A percentile compares a stretch with the other conserved stretches of the same genome.
Evolutionary conservation across 768 basidiomycete genomes (phyloP).

Genomic region (Amanita polypyramis): DNA sequence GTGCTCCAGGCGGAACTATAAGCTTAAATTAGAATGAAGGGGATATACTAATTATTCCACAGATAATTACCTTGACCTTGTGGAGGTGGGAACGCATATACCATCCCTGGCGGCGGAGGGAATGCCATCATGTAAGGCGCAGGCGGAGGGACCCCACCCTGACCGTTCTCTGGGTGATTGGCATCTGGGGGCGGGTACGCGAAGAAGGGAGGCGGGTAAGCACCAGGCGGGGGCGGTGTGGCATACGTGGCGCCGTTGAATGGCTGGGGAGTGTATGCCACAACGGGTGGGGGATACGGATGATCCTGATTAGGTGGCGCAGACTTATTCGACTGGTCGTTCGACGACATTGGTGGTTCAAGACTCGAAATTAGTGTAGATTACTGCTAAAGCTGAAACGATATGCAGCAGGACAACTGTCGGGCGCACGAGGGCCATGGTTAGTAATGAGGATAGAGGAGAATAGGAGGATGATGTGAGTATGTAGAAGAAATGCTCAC

Average conservation of each 20-base stretch:
- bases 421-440: conserved; percentile 6
- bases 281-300: conserved; percentile 21
- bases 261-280: conserved; percentile 21
- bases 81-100: conserved; percentile 32
- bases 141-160: conserved; percentile 21
- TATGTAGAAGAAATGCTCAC: conserved; percentile 29
- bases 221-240: conserved; percentile 23
- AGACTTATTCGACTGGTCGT: conserved; percentile 24
- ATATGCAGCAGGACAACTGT: background rate
- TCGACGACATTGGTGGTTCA: conserved; percentile 15
- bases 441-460: conserved; percentile 6
- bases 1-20: conserved; percentile 14
- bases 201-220: conserved; percentile 30
- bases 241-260: conserved; percentile 23
- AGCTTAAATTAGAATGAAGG: conserved; percentile 1
- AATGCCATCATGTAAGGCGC: conserved; percentile 29
- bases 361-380: background rate
- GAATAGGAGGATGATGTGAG: conserved; percentile 6
- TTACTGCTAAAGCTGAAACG: background rate
- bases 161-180: conserved; percentile 23
- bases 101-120: conserved; percentile 30
- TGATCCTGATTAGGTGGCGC: conserved; percentile 21
- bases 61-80: conserved; percentile 26
- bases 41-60: conserved; percentile 1
- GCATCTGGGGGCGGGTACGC: conserved; percentile 32